Evolutionary conservation across 1,284 basidiomycete species (phyloP), one percentile per base, ranked within the genome.

Genomic region (Chiua sp.): DNA sequence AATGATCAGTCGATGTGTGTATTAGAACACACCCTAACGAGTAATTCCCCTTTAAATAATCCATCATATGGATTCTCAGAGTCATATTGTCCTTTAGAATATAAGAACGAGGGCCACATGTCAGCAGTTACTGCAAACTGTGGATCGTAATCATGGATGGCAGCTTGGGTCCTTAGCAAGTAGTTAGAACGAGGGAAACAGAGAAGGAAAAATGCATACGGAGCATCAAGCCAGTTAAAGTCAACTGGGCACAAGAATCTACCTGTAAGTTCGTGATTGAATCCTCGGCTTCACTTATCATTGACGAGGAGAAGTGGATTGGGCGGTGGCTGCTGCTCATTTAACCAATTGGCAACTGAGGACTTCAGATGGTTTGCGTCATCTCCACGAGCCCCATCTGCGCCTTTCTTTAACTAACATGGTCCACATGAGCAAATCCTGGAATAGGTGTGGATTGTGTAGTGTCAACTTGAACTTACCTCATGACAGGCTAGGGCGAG

Each of bases 191-290:
- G 33, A 32, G 30, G 30, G 18, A 35, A 33, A 32, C 33, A 35
- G 13, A 13, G 33, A 35, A 16, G 8, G 20, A 30, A 33, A 7
- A 35, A 30, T 49, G 12, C 33, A 62, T 54, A 75, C 68, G 22
- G 22, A 1, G 22, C 5, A 33, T 73, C 62, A 28, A 59, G 47
- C 72, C 74, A 76, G 39, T 76, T 50, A 30, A 64, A 66, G 23
- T 70, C 63, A 3, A 68, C 64, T 0, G 69, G 75, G 32, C 68
- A 73, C 0, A 76, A 48, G 1, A 75, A 64, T 3, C 46, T 10
- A 3, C 71, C 74, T 13, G 70, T 72, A 15, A 59, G 20, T 35
- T 72, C 59, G 30, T 75, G 63, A 16, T 60, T n/a, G n/a, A 75
- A 63, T 0, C 75, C 71, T 39, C 64, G 53, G 13, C 65, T 55